These are phyloP conservation scores for Lactifluus volemus DNA, from an alignment of 768 basidiomycete species.

Conservation along the genomic window DNA sequence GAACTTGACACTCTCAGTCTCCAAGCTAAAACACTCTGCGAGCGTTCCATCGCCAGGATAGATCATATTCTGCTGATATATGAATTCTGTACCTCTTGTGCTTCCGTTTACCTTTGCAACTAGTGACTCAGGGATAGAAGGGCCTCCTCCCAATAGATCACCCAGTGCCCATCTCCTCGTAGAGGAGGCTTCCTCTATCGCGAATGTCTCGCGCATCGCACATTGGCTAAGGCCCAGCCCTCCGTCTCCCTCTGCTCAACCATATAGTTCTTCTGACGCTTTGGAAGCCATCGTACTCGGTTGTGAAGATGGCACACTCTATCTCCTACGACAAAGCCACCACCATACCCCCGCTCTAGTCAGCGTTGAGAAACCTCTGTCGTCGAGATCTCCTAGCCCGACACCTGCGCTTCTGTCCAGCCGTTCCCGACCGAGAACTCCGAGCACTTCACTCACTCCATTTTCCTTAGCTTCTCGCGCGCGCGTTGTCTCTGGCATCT, in stretches of 20 bases:
- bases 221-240: background rate
- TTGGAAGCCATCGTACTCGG: slow-evolving; percentile 27
- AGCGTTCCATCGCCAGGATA: background rate
- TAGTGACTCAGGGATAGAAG: background rate
- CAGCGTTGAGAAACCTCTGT: slow-evolving; percentile 5
- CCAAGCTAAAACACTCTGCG: background rate
- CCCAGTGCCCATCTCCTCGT: background rate
- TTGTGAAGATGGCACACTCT: slow-evolving; percentile 32
- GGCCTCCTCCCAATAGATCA: background rate
- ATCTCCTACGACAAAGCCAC: slow-evolving; percentile 23
- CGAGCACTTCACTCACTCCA: slow-evolving; percentile 28
- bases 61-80: background rate
- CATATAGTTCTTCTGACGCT: slow-evolving; percentile 5
- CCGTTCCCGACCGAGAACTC: slow-evolving; percentile 14
- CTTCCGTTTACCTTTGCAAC: slow-evolving; percentile 8
- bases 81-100: slow-evolving; percentile 15
- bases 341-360: background rate
- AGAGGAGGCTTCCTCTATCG: slow-evolving; percentile 2
- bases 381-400: slow-evolving; percentile 4
- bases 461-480: slow-evolving; percentile 50
- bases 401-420: background rate
- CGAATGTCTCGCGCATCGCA: background rate
- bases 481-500: slow-evolving; percentile 63
- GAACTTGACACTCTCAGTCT: background rate
- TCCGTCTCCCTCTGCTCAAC: background rate